phyloP scores from a whole-genome alignment of 495 filamentous ascomycete species.

The Oidiodendron maius region DNA sequence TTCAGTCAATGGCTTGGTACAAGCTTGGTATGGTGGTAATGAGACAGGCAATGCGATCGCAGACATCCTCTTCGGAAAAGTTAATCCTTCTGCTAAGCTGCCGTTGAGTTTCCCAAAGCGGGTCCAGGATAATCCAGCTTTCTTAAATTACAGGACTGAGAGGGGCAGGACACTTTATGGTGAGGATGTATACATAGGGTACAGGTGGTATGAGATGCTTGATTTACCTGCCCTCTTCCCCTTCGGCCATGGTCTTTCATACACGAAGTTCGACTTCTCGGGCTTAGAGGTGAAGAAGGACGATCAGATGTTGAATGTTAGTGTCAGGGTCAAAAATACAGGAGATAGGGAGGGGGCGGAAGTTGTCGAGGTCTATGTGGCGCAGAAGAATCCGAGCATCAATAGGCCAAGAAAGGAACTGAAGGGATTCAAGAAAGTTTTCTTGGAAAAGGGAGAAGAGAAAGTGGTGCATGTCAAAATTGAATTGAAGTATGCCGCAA shows the following conservation, averaged over 20 bases:
- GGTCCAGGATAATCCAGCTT: constrained; percentile 69
- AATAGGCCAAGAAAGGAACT: constrained; percentile 67
- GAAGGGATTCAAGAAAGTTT: constrained; percentile 74
- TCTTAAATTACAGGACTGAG: constrained; percentile 55
- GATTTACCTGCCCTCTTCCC: constrained; percentile 66
- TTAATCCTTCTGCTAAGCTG: constrained; percentile 62
- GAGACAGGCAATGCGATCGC: constrained; percentile 60
- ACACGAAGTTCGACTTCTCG: constrained; percentile 68
- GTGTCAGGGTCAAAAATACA: constrained; percentile 63
- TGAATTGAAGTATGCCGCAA: constrained; percentile 55
- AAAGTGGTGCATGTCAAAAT: constrained; percentile 42
- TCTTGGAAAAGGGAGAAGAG: constrained; percentile 60
- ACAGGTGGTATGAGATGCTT: constrained; percentile 58
- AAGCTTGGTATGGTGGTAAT: constrained; percentile 63
- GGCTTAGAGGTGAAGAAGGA: constrained; percentile 38
- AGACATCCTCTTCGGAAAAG: constrained; percentile 58
- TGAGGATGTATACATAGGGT: constrained; percentile 64
- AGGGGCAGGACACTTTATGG: constrained; percentile 53
- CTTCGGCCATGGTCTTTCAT: constrained; percentile 80
- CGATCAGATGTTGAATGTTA: constrained; percentile 51
- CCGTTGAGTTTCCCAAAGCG: constrained; percentile 63
- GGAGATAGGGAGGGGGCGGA: constrained; percentile 61
- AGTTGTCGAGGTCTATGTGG: constrained; percentile 72
- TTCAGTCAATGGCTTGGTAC: constrained; percentile 54
- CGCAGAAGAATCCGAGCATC: constrained; percentile 33